phyloP scores from a whole-genome alignment of 305 asterid genomes.

The Ajuga reptans region DNA sequence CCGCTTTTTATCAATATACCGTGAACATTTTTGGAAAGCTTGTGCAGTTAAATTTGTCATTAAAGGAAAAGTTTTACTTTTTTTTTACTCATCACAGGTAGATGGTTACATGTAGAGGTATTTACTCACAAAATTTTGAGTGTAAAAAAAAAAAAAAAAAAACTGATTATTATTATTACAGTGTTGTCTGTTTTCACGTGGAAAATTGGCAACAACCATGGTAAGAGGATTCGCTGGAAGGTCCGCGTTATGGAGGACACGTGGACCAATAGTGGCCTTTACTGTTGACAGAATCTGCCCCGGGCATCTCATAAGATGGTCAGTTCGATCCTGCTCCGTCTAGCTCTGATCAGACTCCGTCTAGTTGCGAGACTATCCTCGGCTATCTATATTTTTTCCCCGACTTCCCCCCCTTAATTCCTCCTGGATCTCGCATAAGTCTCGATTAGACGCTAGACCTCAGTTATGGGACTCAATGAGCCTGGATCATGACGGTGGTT shows the following conservation, averaged over 20 bases:
- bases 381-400: no score
- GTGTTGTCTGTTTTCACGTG: slow-evolving; percentile 23
- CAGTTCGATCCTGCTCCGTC: no score
- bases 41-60: slow-evolving; percentile 30
- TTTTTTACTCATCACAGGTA: slow-evolving; percentile 1
- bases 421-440: no score
- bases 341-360: no score
- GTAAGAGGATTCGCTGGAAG: slow-evolving; percentile 27
- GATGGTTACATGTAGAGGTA: background rate
- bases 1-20: slow-evolving; percentile 30
- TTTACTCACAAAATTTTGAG: slow-evolving; percentile 34
- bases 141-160: slow-evolving; percentile 25
- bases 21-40: slow-evolving; percentile 33
- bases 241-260: slow-evolving; percentile 33
- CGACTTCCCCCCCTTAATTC: no score
- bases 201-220: slow-evolving; percentile 26
- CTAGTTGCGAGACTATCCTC: no score
- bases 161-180: background rate
- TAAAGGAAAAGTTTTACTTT: background rate
- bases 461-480: no score
- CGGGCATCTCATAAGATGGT: background rate
- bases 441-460: no score
- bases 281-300: background rate
- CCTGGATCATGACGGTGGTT: no score
- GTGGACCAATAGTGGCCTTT: slow-evolving; percentile 32